Evolutionary conservation across 1,284 basidiomycete species (phyloP), one percentile per base, ranked within the genome.

Genomic region (Cryptococcus wingfieldii): DNA sequence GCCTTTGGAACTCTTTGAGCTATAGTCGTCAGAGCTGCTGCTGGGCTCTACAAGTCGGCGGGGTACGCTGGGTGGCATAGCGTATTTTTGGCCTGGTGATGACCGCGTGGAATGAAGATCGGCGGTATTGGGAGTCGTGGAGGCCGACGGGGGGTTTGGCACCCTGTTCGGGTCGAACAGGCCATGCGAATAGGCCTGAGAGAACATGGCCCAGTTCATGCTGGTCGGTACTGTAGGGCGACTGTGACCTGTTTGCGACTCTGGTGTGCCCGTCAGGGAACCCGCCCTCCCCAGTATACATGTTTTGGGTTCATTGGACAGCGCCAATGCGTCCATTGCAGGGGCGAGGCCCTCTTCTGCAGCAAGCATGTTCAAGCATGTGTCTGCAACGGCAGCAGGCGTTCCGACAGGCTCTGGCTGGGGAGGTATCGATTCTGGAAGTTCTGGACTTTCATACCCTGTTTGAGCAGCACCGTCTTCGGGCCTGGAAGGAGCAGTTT

Each of bases 111-210:
- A 68, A 16, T 56, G 50, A 12, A 58, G 46, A 37, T 60, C 56
- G 5, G 42, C 27, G 31, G 31, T 34, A 10, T 34, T 34, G 9
- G 65, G 54, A 8, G 65, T 59, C 9, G 52, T 41, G 39, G 45
- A 39, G 2, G 58, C 46, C 44, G 53, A 37, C 5, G 88, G 89
- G 7, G 81, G 84, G 63, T 82, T 82, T 1, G 89, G 89, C 0
- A 84, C 86, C 53, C 81, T 81, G 62, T 86, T 83, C 1, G 90
- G 88, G 69, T 90, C 88, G 86, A 90, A 93, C 58, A 84, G 80
- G 12, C 89, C 89, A 28, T 81, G 72, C 0, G 88, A 84, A 70
- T 92, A 91, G 0, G 87, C 84, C 41, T 80, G 77, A 55, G 88
- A 83, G 71, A 91, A 91, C 0, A 84, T 83, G 18, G 81, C 80